Base-by-base conservation (phyloP, 306 rosid species). In the Carpinus fangiana region DNA sequence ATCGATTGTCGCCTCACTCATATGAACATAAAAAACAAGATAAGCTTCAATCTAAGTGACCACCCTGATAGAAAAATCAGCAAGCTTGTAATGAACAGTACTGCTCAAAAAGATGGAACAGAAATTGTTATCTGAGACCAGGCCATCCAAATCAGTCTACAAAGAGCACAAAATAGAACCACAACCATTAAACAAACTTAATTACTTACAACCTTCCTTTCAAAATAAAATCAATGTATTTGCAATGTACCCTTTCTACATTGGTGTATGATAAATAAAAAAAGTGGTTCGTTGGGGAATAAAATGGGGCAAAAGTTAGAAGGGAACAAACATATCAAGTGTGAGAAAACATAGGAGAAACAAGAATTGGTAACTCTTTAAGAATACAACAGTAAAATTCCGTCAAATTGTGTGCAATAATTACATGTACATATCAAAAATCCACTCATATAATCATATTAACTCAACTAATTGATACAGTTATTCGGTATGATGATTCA, bases 371-470 rank as follows among this genome's bases (percentile, higher is more conserved):
- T 60, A 79, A 61, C 79, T 72, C 48, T 26, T 57, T 18, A 36
- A 52, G 16, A 79, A 86, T 55, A 73, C 59, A 17, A 73, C 31
- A 23, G 9, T 3, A 59, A 52, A 57, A 23, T 72, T 66, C 69
- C 56, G 67, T 55, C 64, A 57, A 62, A 71, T 53, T 66, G 72
- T 72, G 81, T 81, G 62, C 83, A 85, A 43, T 57, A 60, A 47
- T 70, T 67, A 36, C 62, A 50, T 16, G 70, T 43, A 26, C 65
- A 80, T 17, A 53, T 10, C 9, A 38, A 72, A 51, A 72, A 79
- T 56, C 52, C 76, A 89, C 81, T 43, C 23, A 13, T 46, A 56
- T 59, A 53, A 36, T 45, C 17, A 57, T 2, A 10, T 9, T n/a
- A 43, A 61, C 55, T n/a, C 52, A 56, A 66, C 73, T 69, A 43